Evolutionary conservation across 495 filamentous ascomycete species (phyloP).

Genomic region (Lasiosphaeria ovina): DNA sequence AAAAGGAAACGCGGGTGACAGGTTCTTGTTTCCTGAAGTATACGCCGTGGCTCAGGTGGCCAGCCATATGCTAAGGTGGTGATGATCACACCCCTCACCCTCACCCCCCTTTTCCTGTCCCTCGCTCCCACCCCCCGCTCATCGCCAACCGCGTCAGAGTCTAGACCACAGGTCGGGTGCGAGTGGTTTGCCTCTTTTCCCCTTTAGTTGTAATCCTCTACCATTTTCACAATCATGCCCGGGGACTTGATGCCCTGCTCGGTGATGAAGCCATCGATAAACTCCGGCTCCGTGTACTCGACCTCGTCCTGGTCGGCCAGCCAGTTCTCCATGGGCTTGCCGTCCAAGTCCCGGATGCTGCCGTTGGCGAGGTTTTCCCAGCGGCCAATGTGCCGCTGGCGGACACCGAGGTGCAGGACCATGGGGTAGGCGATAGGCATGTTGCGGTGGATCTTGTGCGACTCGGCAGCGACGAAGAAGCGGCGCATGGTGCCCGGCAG

Average conservation of each 20-base stretch:
- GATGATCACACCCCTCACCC: too few species aligned
- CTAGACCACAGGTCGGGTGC: too few species aligned
- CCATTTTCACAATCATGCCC: constrained; percentile 35
- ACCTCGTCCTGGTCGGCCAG: constrained; percentile 50
- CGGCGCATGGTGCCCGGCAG: constrained; percentile 59
- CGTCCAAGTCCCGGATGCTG: constrained; percentile 26
- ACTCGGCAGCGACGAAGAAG: constrained; percentile 90
- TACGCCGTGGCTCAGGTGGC: too few species aligned
- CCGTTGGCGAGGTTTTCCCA: constrained; percentile 54
- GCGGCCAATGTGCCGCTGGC: constrained; percentile 66
- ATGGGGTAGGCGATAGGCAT: constrained; percentile 26
- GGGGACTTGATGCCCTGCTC: constrained; percentile 45
- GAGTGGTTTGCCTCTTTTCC: too few species aligned
- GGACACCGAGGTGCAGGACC: constrained; percentile 42
- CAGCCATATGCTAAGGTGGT: too few species aligned
- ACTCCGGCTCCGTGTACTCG: constrained; percentile 70
- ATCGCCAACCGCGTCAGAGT: too few species aligned
- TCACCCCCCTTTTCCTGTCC: too few species aligned
- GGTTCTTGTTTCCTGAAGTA: too few species aligned
- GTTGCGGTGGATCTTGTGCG: constrained; percentile 65
- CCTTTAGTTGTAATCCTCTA: constrained; percentile 29
- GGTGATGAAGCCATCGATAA: constrained; percentile 32
- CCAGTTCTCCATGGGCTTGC: constrained; percentile 27
- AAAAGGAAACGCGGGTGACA: too few species aligned
- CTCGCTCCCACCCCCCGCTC: too few species aligned